These are phyloP conservation scores for Tritrichomonas foetus DNA, from an alignment of 208 protist genomes.

Conservation along the genomic window DNA sequence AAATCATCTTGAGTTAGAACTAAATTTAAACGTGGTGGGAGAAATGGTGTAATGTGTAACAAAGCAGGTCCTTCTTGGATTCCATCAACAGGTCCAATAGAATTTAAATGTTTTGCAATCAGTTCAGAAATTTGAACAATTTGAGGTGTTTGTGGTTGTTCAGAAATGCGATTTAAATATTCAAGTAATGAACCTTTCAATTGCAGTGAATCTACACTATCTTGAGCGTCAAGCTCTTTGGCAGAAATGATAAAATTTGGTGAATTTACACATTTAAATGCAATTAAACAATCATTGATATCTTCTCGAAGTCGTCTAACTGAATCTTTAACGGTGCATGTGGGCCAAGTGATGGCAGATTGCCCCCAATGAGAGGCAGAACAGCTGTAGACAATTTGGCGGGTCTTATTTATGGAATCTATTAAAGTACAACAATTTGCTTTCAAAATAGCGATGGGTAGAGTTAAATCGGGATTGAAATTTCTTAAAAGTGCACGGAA, in stretches of 20 bases:
- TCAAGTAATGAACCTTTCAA: neutral
- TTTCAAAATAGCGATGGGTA: neutral
- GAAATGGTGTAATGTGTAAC: neutral
- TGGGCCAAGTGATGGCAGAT: neutral
- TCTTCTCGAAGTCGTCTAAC: neutral
- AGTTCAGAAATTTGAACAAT: neutral
- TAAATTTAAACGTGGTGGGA: neutral
- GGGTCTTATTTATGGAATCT: neutral
- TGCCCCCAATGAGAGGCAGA: neutral
- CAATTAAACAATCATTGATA: neutral
- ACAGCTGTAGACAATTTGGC: neutral
- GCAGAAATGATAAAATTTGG: neutral
- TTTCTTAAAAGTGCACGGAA: neutral
- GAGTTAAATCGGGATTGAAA: neutral
- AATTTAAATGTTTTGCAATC: neutral
- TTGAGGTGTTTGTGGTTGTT: neutral
- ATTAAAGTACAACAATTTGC: neutral
- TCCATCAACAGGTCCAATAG: conserved; percentile 6
- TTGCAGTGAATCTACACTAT: neutral
- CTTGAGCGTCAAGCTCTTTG: neutral
- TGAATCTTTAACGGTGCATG: neutral
- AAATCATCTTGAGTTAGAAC: neutral
- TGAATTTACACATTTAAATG: neutral
- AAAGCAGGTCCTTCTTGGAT: neutral
- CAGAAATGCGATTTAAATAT: neutral